These are phyloP conservation scores for Colletotrichum lini DNA, from an alignment of 2,329 filamentous ascomycete species.

Conservation along the genomic window DNA sequence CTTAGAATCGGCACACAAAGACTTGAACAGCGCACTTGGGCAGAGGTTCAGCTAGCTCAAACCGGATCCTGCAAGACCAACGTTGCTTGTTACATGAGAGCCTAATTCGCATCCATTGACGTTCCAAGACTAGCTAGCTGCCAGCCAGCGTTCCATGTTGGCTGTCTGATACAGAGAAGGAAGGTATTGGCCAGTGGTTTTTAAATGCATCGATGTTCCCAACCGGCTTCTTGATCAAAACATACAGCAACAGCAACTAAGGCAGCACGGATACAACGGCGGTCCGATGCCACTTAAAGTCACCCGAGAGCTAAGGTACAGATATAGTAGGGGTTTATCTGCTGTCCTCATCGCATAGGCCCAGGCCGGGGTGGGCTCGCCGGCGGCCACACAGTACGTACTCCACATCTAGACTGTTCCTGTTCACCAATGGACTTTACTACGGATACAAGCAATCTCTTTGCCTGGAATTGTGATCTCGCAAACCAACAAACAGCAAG, in stretches of 20 bases:
- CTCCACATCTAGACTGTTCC: constrained; percentile 9
- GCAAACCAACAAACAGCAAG: background rate
- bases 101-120: background rate
- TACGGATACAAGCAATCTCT: background rate
- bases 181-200: too few species aligned
- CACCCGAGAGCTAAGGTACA: background rate
- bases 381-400: constrained; percentile 29
- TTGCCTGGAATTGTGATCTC: background rate
- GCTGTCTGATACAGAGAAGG: background rate
- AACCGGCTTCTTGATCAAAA: background rate
- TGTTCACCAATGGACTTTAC: background rate
- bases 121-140: background rate
- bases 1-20: too few species aligned
- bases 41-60: background rate
- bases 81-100: background rate
- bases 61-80: background rate
- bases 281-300: background rate
- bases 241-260: background rate
- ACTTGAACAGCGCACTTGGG: too few species aligned
- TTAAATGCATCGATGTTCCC: background rate
- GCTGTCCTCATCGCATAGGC: background rate
- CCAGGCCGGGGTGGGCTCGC: constrained; percentile 4
- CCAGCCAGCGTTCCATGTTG: background rate
- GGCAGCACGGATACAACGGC: background rate
- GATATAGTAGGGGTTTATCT: background rate